Percentiles rank a stretch among this genome's conserved stretches.
These are phyloP conservation scores for Hypoxylon sp. DNA, from an alignment of 2,329 filamentous ascomycete genomes.

Conservation along the genomic window DNA sequence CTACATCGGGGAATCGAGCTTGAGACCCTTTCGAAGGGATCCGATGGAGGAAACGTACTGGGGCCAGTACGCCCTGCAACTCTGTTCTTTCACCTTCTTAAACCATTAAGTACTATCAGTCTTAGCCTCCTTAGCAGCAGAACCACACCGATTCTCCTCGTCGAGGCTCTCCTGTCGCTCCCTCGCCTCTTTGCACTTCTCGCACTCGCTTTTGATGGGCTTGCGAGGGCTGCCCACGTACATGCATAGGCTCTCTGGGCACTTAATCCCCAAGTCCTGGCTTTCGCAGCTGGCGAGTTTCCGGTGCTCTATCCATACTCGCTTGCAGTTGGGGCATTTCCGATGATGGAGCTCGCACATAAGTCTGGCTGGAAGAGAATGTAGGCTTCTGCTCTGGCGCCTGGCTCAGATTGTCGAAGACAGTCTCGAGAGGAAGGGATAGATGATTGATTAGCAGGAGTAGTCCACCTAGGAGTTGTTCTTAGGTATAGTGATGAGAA, in stretches of 20 bases:
- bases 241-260: constrained; percentile 49
- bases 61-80: not conserved
- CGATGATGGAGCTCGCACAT: constrained; percentile 51
- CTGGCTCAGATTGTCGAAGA: not conserved
- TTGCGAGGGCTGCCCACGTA: constrained; percentile 47
- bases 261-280: constrained; percentile 42
- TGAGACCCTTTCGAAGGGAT: not conserved
- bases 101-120: not conserved
- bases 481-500: not conserved
- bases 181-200: constrained; percentile 41
- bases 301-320: constrained; percentile 45
- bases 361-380: not conserved
- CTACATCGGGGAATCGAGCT: not conserved
- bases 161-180: constrained; percentile 41
- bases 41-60: not conserved
- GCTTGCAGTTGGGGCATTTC: constrained; percentile 45
- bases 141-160: constrained; percentile 34
- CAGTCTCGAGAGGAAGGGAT: not conserved
- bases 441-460: too few species aligned
- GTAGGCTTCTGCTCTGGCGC: not conserved
- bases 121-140: not conserved
- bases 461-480: too few species aligned
- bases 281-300: constrained; percentile 50
- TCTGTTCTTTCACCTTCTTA: not conserved
- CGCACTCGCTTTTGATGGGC: constrained; percentile 47